Evolutionary conservation across 257 asterid genomes (phyloP), one percentile per base, ranked within the genome.

Genomic region (Schizonepeta tenuifolia): DNA sequence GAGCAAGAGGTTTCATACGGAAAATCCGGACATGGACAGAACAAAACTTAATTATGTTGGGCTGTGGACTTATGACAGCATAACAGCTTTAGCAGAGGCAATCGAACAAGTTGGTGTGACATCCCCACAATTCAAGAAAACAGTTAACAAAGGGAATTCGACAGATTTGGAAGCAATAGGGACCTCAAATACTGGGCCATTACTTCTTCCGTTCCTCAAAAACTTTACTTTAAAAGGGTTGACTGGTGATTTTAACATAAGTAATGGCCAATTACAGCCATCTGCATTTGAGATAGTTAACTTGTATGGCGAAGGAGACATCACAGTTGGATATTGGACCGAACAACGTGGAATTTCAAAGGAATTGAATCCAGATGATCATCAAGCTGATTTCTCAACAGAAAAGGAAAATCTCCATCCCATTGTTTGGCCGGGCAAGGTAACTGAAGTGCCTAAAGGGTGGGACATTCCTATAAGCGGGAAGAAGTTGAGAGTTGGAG

Each of bases 361-460:
- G 35, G 41, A 78, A 43, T 41, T 21, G 31, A 57, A 63, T 18
- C 4, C 33, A 28, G 33, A 28, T 2, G 33, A 28, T 28, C 33
- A 2, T 28, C 33, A 28, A 28, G 33, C 5, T 2, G 33, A 28
- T 28, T 28, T 2, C 33, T 28, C 5, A 0, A 13, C 40, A 20
- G 13, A 24, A 6, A 50, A 12, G 11, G 10, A 24, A 6, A 35
- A 56, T 10, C 15, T 24, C 24, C 38, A 24, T 56, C 38, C 38
- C 18, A 56, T 86, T 46, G 72, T 65, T 55, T 86, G 90, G 88
- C 92, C 92, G 5, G 92, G 90, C 38, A 74, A 75, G 18, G 67
- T 82, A 13, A 70, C 36, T 5, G 24, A 4, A 7, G 70, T 38
- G 5, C 93, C 93, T 6, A 79, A 76, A 70, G 93, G 90, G 17